Percentiles rank a stretch among this genome's conserved stretches.
These are phyloP conservation scores for Aspergillus aculeatinus DNA, from an alignment of 2,329 filamentous ascomycete species.

Conservation along the genomic window DNA sequence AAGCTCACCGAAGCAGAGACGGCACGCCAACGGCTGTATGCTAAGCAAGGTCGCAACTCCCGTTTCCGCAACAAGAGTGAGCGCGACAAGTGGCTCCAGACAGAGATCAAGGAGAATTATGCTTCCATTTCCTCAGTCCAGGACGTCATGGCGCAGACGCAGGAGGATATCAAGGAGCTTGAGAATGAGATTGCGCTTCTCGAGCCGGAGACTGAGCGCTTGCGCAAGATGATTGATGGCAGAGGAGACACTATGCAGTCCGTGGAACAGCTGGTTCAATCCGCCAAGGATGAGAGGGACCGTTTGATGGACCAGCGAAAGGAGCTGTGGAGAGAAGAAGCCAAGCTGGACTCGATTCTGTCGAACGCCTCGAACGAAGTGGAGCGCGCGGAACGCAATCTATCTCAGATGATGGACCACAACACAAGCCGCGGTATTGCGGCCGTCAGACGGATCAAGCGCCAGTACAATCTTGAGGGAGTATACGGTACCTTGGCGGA, in stretches of 20 bases:
- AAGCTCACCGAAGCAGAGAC: slow-evolving; percentile 75
- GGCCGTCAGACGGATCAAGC: slow-evolving; percentile 79
- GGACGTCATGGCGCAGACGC: slow-evolving; percentile 77
- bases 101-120: slow-evolving; percentile 78
- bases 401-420: slow-evolving; percentile 85
- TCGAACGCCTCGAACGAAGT: slow-evolving; percentile 73
- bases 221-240: slow-evolving; percentile 73
- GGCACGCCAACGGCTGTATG: slow-evolving; percentile 74
- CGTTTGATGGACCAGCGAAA: slow-evolving; percentile 83
- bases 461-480: slow-evolving; percentile 74
- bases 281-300: slow-evolving; percentile 75
- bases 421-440: slow-evolving; percentile 82
- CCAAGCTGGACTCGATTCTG: slow-evolving; percentile 77
- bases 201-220: slow-evolving; percentile 68
- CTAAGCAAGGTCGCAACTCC: slow-evolving; percentile 85
- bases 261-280: slow-evolving; percentile 71
- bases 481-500: slow-evolving; percentile 93
- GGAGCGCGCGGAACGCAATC: slow-evolving; percentile 70
- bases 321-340: slow-evolving; percentile 82
- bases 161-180: slow-evolving; percentile 75
- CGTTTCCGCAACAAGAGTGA: slow-evolving; percentile 87
- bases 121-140: slow-evolving; percentile 75
- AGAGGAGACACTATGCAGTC: slow-evolving; percentile 72
- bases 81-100: slow-evolving; percentile 77
- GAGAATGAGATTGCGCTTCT: slow-evolving; percentile 69